Percentiles rank a stretch among this genome's conserved stretches.
These are phyloP conservation scores for Pseudevernia furfuracea DNA, from an alignment of 495 filamentous ascomycete genomes.

Conservation along the genomic window DNA sequence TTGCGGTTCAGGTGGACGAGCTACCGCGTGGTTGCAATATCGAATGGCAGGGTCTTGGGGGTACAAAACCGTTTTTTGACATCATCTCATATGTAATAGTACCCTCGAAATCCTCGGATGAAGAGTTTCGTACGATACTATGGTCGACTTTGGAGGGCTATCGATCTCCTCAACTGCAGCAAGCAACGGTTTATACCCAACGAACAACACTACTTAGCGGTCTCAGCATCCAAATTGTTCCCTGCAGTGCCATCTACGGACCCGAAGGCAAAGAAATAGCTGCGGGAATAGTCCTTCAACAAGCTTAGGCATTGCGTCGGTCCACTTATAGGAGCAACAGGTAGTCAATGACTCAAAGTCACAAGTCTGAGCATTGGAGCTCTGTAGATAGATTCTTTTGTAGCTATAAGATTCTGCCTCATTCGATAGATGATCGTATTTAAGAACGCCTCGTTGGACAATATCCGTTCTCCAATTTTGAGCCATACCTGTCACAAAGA, in stretches of 20 bases:
- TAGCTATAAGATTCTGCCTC: too few relatives aligned
- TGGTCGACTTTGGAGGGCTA: not conserved
- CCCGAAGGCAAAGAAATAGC: constrained; percentile 32
- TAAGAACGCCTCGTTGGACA: too few relatives aligned
- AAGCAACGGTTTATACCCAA: constrained; percentile 19
- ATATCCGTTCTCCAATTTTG: too few relatives aligned
- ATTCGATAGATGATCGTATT: too few relatives aligned
- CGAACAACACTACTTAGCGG: constrained; percentile 18
- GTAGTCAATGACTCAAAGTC: not conserved
- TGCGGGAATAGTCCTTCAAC: constrained; percentile 37
- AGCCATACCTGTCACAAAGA: not conserved
- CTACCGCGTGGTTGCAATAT: constrained; percentile 61
- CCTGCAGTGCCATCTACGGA: constrained; percentile 44
- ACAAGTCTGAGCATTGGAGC: not conserved
- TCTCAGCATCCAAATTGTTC: constrained; percentile 37
- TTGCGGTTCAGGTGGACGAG: constrained; percentile 63
- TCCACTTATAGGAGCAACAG: not conserved
- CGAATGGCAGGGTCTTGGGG: constrained; percentile 62
- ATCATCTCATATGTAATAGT: constrained; percentile 9
- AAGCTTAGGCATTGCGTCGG: not conserved
- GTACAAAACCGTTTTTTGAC: constrained; percentile 27
- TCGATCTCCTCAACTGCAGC: not conserved
- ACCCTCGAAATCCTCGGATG: not conserved
- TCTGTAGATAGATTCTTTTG: not conserved
- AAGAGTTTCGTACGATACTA: constrained; percentile 10